A percentile compares a stretch with the other conserved stretches of the same genome.
Evolutionary conservation across 805 yeast genomes (phyloP).

Genomic region (Candida endomychidarum): DNA sequence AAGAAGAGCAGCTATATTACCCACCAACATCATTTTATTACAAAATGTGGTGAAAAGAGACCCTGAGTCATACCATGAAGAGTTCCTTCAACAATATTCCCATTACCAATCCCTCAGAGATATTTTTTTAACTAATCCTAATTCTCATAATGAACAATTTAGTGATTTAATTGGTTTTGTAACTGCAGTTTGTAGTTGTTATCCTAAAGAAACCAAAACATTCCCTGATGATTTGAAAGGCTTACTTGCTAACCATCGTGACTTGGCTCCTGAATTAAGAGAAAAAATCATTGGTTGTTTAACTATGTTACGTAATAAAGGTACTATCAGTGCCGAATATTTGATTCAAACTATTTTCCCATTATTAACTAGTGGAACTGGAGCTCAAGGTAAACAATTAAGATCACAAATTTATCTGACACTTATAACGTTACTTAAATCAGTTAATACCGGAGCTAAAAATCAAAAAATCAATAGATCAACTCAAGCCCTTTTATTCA

Average conservation of each 20-base stretch:
- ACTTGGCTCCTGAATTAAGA: conserved; percentile 77
- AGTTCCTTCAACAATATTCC: conserved; percentile 86
- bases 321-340: conserved; percentile 72
- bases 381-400: conserved; percentile 74
- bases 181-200: conserved; percentile 87
- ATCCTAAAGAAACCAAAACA: conserved; percentile 80
- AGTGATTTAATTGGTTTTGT: conserved; percentile 86
- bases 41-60: conserved; percentile 94
- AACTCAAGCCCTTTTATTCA: conserved; percentile 90
- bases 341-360: conserved; percentile 89
- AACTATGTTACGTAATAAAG: conserved; percentile 87
- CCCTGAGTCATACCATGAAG: conserved; percentile 92
- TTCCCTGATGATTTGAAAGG: conserved; percentile 81
- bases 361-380: conserved; percentile 54
- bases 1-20: conserved; percentile 90
- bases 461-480: conserved; percentile 86
- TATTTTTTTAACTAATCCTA: conserved; percentile 73
- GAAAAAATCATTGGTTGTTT: conserved; percentile 90
- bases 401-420: conserved; percentile 82
- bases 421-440: conserved; percentile 72
- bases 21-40: conserved; percentile 84
- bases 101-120: conserved; percentile 92
- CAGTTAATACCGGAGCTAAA: conserved; percentile 83
- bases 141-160: conserved; percentile 58
- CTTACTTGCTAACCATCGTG: conserved; percentile 73